Evolutionary conservation across 352 stramenopile genomes (phyloP).

Genomic region (Phytophthora pseudosyringae): DNA sequence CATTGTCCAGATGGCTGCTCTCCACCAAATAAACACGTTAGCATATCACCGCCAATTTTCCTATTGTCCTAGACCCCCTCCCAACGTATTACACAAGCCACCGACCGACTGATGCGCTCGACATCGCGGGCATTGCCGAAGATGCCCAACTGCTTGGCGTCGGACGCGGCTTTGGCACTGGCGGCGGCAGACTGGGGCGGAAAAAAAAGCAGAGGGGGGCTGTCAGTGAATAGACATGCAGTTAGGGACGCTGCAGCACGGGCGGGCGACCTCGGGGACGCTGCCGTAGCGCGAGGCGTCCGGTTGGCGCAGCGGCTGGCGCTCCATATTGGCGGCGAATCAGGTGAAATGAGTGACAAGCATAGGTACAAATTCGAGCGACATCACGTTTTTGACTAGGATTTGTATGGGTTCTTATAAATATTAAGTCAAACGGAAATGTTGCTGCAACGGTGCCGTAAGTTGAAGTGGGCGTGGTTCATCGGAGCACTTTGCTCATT

Average conservation of each 20-base stretch:
- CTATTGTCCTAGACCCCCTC: neutral
- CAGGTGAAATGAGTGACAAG: slow-evolving; percentile 4
- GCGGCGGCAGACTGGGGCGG: slow-evolving; percentile 7
- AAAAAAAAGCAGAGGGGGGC: neutral
- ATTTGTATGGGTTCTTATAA: too few species aligned
- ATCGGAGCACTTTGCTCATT: too few species aligned
- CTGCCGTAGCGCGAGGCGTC: slow-evolving; percentile 39
- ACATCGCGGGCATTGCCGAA: slow-evolving; percentile 39
- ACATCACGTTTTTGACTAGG: too few species aligned
- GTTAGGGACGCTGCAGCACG: neutral
- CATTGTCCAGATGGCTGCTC: slow-evolving; percentile 80
- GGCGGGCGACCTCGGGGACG: slow-evolving; percentile 24
- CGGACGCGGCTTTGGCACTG: slow-evolving; percentile 26
- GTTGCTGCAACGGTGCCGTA: too few species aligned
- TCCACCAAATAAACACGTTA: slow-evolving; percentile 7
- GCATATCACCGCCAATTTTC: neutral
- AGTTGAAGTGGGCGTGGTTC: too few species aligned
- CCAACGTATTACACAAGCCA: neutral
- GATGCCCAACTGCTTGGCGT: slow-evolving; percentile 21
- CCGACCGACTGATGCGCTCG: slow-evolving; percentile 46
- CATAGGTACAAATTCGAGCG: too few species aligned
- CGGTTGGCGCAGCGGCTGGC: slow-evolving; percentile 32
- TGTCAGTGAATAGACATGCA: neutral
- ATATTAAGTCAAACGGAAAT: too few species aligned
- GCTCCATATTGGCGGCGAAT: slow-evolving; percentile 46